Base-by-base conservation (phyloP, 192 early-diverging fungal genomes). In the Coemansia sp. region DNA sequence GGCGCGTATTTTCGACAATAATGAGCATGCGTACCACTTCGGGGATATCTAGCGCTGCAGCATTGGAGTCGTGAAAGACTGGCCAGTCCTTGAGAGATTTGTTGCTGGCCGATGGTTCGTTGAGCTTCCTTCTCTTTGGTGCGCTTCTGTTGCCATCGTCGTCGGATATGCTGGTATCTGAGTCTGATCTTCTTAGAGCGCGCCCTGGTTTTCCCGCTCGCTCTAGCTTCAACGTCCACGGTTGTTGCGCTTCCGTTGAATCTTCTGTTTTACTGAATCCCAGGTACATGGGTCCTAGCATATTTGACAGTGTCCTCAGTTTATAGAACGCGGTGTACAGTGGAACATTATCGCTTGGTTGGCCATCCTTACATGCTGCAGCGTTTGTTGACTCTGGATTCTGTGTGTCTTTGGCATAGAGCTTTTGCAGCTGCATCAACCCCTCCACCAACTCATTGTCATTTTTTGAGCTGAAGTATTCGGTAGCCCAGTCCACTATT, bases 401-500 rank as follows among this genome's bases (percentile, higher is more conserved):
- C n/a, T 30, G 15, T 8, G 15, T 30, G 15, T 66, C 63, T 43
- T 34, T 35, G 26, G 49, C 39, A 53, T 60, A 55, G 39, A 46
- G 41, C 36, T 56, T 18, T 4, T 58, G 68, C 58, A 79, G 64
- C 57, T 43, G 64, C 46, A 74, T 20, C 20, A 79, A 60, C 26
- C 63, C 67, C 20, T 44, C 41, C 1, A 81, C 58, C 53, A 81
- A 52, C 11, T 70, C 66, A 24, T 73, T 59, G 56, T 81, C 74
- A 70, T 76, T 64, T 23, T 45, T 24, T 5, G 70, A 48, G 64
- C 78, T 72, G 59, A 56, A 81, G 51, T 66, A 76, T 66, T 81
- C 67, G 26, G 61, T 64, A 35, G 74, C 73, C 78, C 78, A 81
- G 45, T 76, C 71, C 35, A 76, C 44, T n/a, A 81, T 49, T 26